Evolutionary conservation across 169 alveolate species (phyloP), one percentile per base, ranked within the genome.

Genomic region (Plasmodium yoelii): DNA sequence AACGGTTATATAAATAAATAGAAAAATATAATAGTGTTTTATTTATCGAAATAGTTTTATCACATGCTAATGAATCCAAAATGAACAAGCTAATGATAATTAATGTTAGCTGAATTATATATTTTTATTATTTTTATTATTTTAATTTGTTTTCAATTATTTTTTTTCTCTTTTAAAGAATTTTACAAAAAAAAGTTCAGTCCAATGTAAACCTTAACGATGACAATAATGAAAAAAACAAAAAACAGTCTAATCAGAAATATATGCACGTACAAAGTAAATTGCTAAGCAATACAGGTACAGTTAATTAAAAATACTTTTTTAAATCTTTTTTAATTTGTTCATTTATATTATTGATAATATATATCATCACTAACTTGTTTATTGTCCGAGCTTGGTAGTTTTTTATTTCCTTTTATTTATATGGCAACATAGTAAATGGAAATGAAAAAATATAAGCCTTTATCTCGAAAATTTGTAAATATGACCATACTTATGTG

Each of bases 251-350:
- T 4, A 77, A 77, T 55, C 88, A 77, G 59, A 77, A 77, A 9
- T 77, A 77, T 51, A 77, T 63, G 88, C 88, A 77, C 59, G 65
- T 77, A 34, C 88, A 77, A 57, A 77, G 88, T 56, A 77, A 77
- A 68, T 44, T 77, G 39, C 70, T 77, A 44, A 77, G 88, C 56
- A 77, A 77, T 56, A 77, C 88, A 63, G 88, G 88, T 77, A 77
- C 10, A 22, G 15, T 22, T 73, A 8, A 22, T 28, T 61, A 61
- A 61, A 61, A 28, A 34, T 12, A 34, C 0, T 18, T 15, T 34
- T 34, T 34, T 3, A 34, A 34, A 34, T 3, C 42, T 34, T 34
- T 28, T 34, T 34, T 34, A 34, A 34, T 34, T 34, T 3, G 5
- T 34, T 34, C 26, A 19, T 60, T 19, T 60, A 60, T 60, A 60